phyloP scores from a whole-genome alignment of 1,284 basidiomycete species.

The Boletus calvinii region DNA sequence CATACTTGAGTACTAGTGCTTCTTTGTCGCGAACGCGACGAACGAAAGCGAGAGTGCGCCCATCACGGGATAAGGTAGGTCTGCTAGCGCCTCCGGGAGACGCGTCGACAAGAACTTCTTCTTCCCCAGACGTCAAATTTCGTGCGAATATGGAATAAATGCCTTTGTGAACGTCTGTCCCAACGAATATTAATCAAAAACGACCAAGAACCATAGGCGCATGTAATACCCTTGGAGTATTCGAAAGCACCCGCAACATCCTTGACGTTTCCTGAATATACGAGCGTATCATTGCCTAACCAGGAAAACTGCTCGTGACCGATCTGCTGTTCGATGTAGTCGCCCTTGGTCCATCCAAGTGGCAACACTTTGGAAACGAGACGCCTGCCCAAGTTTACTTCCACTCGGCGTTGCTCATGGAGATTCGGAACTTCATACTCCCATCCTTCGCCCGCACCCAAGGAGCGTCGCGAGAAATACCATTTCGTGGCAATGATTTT shows the following conservation, averaged over 20 bases:
- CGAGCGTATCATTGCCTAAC: conserved; percentile 53
- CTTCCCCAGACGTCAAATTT: conserved; percentile 56
- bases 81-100: conserved; percentile 68
- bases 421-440: conserved; percentile 50
- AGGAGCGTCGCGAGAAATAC: conserved; percentile 60
- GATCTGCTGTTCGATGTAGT: conserved; percentile 67
- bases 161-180: conserved; percentile 61
- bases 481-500: conserved; percentile 71
- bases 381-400: conserved; percentile 51
- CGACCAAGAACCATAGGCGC: not conserved
- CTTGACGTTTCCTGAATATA: conserved; percentile 62
- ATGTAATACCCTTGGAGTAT: conserved; percentile 60
- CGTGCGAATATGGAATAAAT: conserved; percentile 67
- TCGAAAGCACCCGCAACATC: conserved; percentile 51
- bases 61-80: conserved; percentile 70
- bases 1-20: conserved; percentile 66
- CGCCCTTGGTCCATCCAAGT: conserved; percentile 52
- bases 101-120: conserved; percentile 51
- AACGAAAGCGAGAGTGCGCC: conserved; percentile 68
- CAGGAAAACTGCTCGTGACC: conserved; percentile 71
- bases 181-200: not conserved
- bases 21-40: conserved; percentile 71
- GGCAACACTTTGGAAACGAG: conserved; percentile 58
- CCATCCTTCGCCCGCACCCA: conserved; percentile 74
- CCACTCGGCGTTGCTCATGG: conserved; percentile 32